Base-by-base conservation (phyloP, 2,329 filamentous ascomycete species). In the Biscogniauxia sp. region DNA sequence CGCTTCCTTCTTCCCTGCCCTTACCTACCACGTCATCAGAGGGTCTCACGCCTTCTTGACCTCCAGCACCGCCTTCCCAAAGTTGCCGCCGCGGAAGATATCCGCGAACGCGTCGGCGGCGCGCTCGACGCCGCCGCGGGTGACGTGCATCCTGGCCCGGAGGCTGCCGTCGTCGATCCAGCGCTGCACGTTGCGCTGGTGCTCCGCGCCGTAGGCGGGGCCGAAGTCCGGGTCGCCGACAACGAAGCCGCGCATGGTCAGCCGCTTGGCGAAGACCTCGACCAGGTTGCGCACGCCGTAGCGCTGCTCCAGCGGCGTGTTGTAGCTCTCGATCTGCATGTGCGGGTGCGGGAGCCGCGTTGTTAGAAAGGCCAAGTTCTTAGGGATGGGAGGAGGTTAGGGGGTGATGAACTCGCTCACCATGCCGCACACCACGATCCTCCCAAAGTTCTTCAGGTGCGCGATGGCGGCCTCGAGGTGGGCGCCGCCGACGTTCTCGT, bases 41-140 rank as follows among this genome's bases (percentile, higher is more conserved):
- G n/a, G n/a, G n/a, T n/a, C n/a, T 32, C 28, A 8, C 28, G 11
- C 28, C 6, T 32, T 25, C 53, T 51, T 64, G 19, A 84, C 75
- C 80, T 91, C 90, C 69, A 95, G 71, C 20, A 95, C 84, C 17
- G 91, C 90, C 84, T 96, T 96, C 68, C 92, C 92, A 76, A 93
- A 91, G 79, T 96, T 96, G 76, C 90, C 84, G 54, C 92, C 92
- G 70, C 84, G 74, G 58, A 95, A 81, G 80, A 96, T 87, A 13
- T 87, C 90, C 13, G 94, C 76, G 62, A 96, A 81, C 0, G 89
- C 92, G 59, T 93, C 84, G 5, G 86, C 79, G 0, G 88, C 88
- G 63, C 91, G 87, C 63, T 96, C 92, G 61, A 96, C 93, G 20
- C 92, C 28, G 3, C 28, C 91, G 57, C 88, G 81, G 0, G 88